These are phyloP conservation scores for Pythium chondricola DNA, from an alignment of 352 stramenopile species.

Conservation along the genomic window DNA sequence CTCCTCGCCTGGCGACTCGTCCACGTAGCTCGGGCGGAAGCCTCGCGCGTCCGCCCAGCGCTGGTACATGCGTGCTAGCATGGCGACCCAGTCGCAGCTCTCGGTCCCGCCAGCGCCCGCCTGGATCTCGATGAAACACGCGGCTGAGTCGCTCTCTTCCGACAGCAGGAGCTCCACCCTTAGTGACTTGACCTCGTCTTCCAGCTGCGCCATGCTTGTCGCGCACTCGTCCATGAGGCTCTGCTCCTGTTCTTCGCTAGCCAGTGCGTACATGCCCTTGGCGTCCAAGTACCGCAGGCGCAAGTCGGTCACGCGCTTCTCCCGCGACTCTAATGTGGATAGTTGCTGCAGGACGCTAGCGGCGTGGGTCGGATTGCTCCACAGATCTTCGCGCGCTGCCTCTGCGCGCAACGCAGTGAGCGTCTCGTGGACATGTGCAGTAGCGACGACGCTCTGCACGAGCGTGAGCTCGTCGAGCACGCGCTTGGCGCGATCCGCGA, in stretches of 20 bases:
- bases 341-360: constrained; percentile 56
- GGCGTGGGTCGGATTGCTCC: constrained; percentile 52
- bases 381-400: constrained; percentile 41
- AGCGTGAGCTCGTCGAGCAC: constrained; percentile 33
- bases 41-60: constrained; percentile 42
- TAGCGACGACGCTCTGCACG: constrained; percentile 44
- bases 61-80: constrained; percentile 95
- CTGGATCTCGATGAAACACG: constrained; percentile 79
- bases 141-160: constrained; percentile 42
- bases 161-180: constrained; percentile 57
- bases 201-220: constrained; percentile 29
- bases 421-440: constrained; percentile 29
- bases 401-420: constrained; percentile 36
- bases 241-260: constrained; percentile 55
- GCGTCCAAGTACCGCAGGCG: constrained; percentile 47
- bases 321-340: constrained; percentile 41
- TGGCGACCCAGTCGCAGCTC: constrained; percentile 94
- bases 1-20: constrained; percentile 81
- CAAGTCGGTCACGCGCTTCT: constrained; percentile 30
- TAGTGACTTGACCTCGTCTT: constrained; percentile 39
- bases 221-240: constrained; percentile 44
- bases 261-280: constrained; percentile 52
- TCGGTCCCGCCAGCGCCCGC: constrained; percentile 90
- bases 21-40: constrained; percentile 76
- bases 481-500: constrained; percentile 27